Evolutionary conservation across 2,329 filamentous ascomycete species (phyloP), one percentile per base, ranked within the genome.

Genomic region (Verticillium alfalfae): DNA sequence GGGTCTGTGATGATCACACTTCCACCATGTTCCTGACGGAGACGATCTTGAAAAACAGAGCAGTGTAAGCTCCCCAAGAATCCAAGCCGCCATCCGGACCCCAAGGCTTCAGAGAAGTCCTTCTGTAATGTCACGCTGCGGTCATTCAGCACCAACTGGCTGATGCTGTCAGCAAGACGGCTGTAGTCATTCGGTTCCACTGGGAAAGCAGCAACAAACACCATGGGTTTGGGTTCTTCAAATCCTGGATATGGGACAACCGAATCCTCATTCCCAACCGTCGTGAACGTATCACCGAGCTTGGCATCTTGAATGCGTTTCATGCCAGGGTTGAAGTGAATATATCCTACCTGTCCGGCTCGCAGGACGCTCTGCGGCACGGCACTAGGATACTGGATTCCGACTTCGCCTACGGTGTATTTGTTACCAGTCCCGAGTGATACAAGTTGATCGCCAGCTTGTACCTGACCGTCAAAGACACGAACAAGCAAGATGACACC

Each of bases 291-390:
- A 70, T 99, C 95, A 58, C 95, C 95, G 34, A 98, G 89, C 75
- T 97, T 96, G 58, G 95, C 94, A 71, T 99, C 95, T 72, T 96
- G 90, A 62, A 93, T 96, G 67, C 86, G 88, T 80, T 98, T 98
- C 95, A 99, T 99, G 61, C 94, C 95, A 0, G 95, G 95, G 71
- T 97, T 99, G 81, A 99, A 98, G 77, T 90, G 93, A 52, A 99
- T 88, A 71, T 99, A 99, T 58, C 95, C 95, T 2, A 99, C 92
- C 76, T 99, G 95, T 1, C 95, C 95, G 0, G 95, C 94, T 4
- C 93, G 88, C 59, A 99, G 80, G 8, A 87, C 81, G 1, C 84
- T 87, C 75, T 97, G 93, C 0, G 93, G 86, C 0, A 90, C 94
- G 70, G 93, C 91, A 54, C 91, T 83, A 0, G 95, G 95, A 70